Base-by-base conservation (phyloP, 2,329 filamentous ascomycete genomes). In the Aaosphaeria pasadenensis region DNA sequence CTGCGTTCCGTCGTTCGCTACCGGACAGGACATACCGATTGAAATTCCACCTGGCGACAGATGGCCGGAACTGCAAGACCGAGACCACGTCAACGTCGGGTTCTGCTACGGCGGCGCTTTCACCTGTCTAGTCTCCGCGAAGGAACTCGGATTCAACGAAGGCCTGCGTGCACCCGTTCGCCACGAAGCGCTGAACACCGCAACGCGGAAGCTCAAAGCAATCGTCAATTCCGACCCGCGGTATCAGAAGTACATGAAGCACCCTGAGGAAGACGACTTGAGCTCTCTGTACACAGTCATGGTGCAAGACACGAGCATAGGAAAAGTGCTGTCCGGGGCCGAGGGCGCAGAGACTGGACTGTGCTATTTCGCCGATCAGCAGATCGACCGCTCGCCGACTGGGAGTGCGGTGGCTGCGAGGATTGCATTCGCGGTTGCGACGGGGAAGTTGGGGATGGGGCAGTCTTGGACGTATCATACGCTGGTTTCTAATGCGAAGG, bases 21-120 rank as follows among this genome's bases (percentile, higher is more conserved):
- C 66, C 2, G 71, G 62, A 0, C 41, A 68, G 1, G 48, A 62
- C 6, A 48, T 74, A 5, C 31, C 45, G 4, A 54, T 77, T 1
- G 39, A 53, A 0, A 52, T 76, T 1, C 58, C 69, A 0, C 28
- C 49, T 1, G 44, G 58, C 4, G 46, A 64, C 4, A 56, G 60
- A 5, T 77, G 75, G 75, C 64, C 68, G 1, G 67, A 74, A 49
- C 56, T 78, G 1, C 48, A 45, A 1, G 45, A 46, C 2, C 50
- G 54, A 5, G 46, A 50, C 2, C 52, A 54, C 5, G 59, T 77
- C 6, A 60, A 39, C 0, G 52, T 66, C 0, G 68, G 71, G 46
- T 51, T 77, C 28, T 62, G 66, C 29, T 78, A 74, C 42, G 75
- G 75, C 0, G 75, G 75, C 2, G 71, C 74, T 0, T 78, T 74